Base-by-base conservation (phyloP, 2,329 filamentous ascomycete species). In the Epichloe aotearoae region DNA sequence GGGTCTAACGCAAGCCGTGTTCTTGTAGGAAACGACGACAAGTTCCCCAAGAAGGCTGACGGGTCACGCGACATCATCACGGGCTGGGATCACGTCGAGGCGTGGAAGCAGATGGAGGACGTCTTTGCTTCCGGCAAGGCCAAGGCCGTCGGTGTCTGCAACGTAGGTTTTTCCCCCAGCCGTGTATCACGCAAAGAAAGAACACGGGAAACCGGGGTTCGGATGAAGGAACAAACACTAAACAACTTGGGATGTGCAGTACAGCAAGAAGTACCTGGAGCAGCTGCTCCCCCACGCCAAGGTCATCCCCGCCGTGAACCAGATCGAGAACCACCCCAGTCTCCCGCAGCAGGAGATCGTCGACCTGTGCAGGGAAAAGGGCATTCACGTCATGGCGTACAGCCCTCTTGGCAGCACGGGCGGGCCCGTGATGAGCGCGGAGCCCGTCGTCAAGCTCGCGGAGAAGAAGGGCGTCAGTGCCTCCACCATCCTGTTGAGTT, bases 21-120 rank as follows among this genome's bases (percentile, higher is more conserved):
- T 12, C 39, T 4, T n/a, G 8, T 38, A 73, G 80, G 82, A 55
- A 84, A 86, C 70, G 73, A 86, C 64, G 82, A 84, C 59, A 75
- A 77, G 54, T 88, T 91, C 69, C 88, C 87, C 58, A 88, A 82
- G 65, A 79, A 79, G 48, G 70, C 79, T 14, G 83, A 91, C 62
- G 87, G 87, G 56, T 76, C 74, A 44, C 81, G 87, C 55, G 87
- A 94, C 65, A 79, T 93, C 50, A 74, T 84, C 62, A 75, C 68
- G 59, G 73, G 72, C 56, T 82, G 83, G 73, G 81, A 80, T 58
- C 86, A 91, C 65, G 70, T 86, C 56, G 75, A 86, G 53, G 88
- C 85, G 47, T 94, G 86, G 85, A 83, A 83, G 69, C 77, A 76
- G 64, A 82, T 88, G 76, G 85, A 88, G 72, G 75, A 74, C 55